These are phyloP conservation scores for Thalassia testudinum DNA, from an alignment of 116 monocot genomes.

Conservation along the genomic window DNA sequence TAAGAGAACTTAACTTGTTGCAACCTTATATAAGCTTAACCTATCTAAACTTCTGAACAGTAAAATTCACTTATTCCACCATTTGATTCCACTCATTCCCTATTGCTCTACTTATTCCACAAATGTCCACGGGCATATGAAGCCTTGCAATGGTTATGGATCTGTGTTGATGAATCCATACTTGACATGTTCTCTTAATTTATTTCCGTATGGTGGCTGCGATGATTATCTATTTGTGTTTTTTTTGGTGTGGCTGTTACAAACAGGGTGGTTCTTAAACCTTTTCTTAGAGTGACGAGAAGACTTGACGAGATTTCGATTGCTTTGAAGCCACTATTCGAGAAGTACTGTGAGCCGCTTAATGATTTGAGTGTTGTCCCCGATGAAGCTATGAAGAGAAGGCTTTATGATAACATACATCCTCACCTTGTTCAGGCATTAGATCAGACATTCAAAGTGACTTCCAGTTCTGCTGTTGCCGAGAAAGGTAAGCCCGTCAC, in stretches of 20 bases:
- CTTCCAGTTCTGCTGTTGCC: slow-evolving; percentile 13
- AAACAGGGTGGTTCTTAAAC: slow-evolving; percentile 58
- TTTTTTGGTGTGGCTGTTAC: background rate
- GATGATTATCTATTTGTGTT: background rate
- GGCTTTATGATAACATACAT: slow-evolving; percentile 50
- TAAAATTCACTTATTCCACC: too few species aligned
- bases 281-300: slow-evolving; percentile 51
- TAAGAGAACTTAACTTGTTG: too few species aligned
- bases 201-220: background rate
- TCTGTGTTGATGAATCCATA: too few species aligned
- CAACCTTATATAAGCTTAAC: too few species aligned
- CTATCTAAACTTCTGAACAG: too few species aligned
- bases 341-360: slow-evolving; percentile 71
- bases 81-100: too few species aligned
- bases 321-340: slow-evolving; percentile 43
- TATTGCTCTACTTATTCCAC: too few species aligned
- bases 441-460: slow-evolving; percentile 40
- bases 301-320: slow-evolving; percentile 67
- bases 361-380: slow-evolving; percentile 40
- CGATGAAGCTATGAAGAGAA: slow-evolving; percentile 66
- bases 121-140: too few species aligned
- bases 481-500: slow-evolving; percentile 7
- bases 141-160: too few species aligned
- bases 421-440: slow-evolving; percentile 38
- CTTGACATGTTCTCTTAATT: background rate